Conservation (phyloP, 768 basidiomycete species). For the Rhodotorula kratochvilovae region DNA sequence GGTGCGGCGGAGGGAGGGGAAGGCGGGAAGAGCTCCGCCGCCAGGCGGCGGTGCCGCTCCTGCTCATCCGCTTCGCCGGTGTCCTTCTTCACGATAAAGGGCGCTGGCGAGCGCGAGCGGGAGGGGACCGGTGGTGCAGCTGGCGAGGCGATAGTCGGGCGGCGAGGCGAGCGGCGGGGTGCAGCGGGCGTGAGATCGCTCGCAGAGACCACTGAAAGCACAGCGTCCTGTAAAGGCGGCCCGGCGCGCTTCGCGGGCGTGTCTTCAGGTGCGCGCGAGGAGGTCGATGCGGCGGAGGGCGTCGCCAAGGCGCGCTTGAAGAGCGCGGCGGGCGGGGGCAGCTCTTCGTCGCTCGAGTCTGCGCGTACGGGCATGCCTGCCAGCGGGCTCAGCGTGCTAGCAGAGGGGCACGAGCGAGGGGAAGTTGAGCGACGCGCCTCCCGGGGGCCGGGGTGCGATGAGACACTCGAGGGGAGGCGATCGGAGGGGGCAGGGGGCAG, state of each 20-base stretch:
- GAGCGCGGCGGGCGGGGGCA: neutral
- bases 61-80: neutral
- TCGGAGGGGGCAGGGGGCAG: neutral
- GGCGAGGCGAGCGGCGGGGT: neutral
- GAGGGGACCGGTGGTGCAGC: neutral
- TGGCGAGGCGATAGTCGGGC: too few relatives aligned
- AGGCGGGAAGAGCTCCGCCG: constrained; percentile 28
- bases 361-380: neutral
- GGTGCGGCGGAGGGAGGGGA: neutral
- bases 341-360: constrained; percentile 3
- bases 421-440: neutral
- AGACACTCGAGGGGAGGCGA: neutral
- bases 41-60: constrained; percentile 10
- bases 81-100: neutral
- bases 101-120: neutral
- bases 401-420: too few relatives aligned
- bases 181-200: neutral
- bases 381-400: neutral
- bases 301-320: neutral
- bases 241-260: neutral
- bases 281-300: neutral
- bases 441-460: neutral
- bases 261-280: neutral
- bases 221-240: neutral
- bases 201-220: too few relatives aligned